Base-by-base conservation (phyloP, 2,329 filamentous ascomycete genomes). In the Claviceps citrina region DNA sequence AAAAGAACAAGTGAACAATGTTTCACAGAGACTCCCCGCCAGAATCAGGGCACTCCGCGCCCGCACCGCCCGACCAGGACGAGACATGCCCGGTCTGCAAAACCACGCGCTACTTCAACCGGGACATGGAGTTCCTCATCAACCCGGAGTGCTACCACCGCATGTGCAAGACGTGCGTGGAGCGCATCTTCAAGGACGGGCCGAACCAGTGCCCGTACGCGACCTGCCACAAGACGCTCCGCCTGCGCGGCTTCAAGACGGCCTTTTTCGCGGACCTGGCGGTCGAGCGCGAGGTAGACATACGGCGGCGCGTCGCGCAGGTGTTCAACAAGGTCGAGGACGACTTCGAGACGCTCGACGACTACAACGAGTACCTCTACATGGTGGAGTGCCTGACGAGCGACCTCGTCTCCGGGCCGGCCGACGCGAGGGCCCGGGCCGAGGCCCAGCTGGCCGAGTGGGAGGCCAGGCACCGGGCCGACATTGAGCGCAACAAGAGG, bases 131-230 rank as follows among this genome's bases (percentile, higher is more conserved):
- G 48, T 96, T 98, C 64, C 81, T 91, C 51, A 87, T 98, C 66
- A 95, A 96, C 60, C 85, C 89, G 7, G 86, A 93, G 68, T 98
- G 91, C 73, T 98, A 98, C 68, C 91, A 98, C 69, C 85, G 85
- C 50, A 96, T 98, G 84, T 98, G 91, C 68, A 81, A 85, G 59
- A 87, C 84, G 42, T 98, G 91, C 65, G 87, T 96, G 31, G 83
- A 89, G 61, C 82, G 89, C 41, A 84, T 96, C 52, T 98, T 96
- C 70, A 82, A 81, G 27, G 79, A 84, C 41, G 91, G 91, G 0
- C 91, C 91, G 1, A 84, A 86, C 41, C 83, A 86, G 45, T 98
- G 93, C 56, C 91, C 91, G 1, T 84, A 95, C 43, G 84, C 84
- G 0, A 83, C 81, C 31, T 98, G 91, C 63, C 75, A 78, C 56